A percentile compares a stretch with the other conserved stretches of the same genome.
phyloP scores from a whole-genome alignment of 2,329 filamentous ascomycete genomes.

The Neurospora crassa region DNA sequence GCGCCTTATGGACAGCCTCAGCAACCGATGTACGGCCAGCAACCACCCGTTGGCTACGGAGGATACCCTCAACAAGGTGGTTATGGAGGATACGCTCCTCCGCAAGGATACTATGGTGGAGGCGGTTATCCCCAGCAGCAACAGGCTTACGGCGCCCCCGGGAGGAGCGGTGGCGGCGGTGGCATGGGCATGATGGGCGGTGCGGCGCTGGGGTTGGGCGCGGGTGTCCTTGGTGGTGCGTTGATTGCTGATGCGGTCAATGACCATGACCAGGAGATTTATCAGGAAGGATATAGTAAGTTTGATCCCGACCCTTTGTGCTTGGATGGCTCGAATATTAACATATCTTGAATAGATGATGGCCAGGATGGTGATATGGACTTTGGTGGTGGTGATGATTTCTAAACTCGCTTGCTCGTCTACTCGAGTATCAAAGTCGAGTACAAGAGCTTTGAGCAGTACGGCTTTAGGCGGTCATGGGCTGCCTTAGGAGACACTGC shows the following conservation, averaged over 20 bases:
- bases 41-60: neutral
- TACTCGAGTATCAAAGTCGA: neutral
- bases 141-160: slow-evolving; percentile 36
- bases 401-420: neutral
- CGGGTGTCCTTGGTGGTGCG: slow-evolving; percentile 69
- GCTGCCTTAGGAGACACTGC: neutral
- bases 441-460: neutral
- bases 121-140: slow-evolving; percentile 28
- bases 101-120: slow-evolving; percentile 22
- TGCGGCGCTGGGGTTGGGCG: slow-evolving; percentile 69
- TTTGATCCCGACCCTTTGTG: neutral
- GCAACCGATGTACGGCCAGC: slow-evolving; percentile 21
- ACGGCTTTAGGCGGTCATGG: neutral
- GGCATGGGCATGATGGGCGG: slow-evolving; percentile 61
- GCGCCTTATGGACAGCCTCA: slow-evolving; percentile 16
- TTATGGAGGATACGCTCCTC: slow-evolving; percentile 30
- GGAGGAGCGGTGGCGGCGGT: slow-evolving; percentile 28
- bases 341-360: slow-evolving; percentile 19
- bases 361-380: slow-evolving; percentile 27
- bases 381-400: slow-evolving; percentile 19
- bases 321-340: neutral
- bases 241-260: slow-evolving; percentile 60
- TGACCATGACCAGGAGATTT: slow-evolving; percentile 50
- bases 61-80: slow-evolving; percentile 9
- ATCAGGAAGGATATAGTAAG: slow-evolving; percentile 37